Conservation (phyloP, 1,284 basidiomycete species). For the Gomphus bonarii region DNA sequence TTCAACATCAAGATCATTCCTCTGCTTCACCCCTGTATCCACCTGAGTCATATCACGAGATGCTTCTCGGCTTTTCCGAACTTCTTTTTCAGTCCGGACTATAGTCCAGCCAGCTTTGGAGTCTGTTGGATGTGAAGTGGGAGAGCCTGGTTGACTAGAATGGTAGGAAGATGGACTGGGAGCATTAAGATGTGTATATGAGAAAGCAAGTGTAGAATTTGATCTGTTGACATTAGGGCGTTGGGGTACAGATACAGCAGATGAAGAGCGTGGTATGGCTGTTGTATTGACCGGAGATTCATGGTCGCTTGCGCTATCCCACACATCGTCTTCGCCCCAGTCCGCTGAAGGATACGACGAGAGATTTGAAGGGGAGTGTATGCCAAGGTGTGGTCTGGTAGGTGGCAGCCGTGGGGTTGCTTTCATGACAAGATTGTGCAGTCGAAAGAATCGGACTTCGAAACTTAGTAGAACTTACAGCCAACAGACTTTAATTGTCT, state of each 20-base stretch:
- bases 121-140: constrained; percentile 20
- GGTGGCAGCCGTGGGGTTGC: constrained; percentile 66
- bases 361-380: constrained; percentile 44
- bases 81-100: constrained; percentile 40
- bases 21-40: not conserved
- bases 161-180: constrained; percentile 73
- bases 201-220: constrained; percentile 63
- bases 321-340: constrained; percentile 81
- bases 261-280: constrained; percentile 19
- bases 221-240: constrained; percentile 36
- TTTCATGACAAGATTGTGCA: constrained; percentile 13
- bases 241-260: constrained; percentile 47
- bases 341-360: constrained; percentile 32
- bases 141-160: constrained; percentile 30
- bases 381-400: constrained; percentile 61
- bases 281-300: constrained; percentile 46
- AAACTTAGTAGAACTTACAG: not conserved
- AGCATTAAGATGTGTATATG: constrained; percentile 70
- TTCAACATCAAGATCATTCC: constrained; percentile 28
- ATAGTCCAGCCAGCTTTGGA: constrained; percentile 65
- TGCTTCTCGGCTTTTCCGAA: constrained; percentile 16
- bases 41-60: not conserved
- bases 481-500: not conserved
- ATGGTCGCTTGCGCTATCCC: constrained; percentile 81
- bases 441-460: constrained; percentile 5